Evolutionary conservation across 2,329 filamentous ascomycete genomes (phyloP), one percentile per base, ranked within the genome.

Genomic region (Zymoseptoria tritici): DNA sequence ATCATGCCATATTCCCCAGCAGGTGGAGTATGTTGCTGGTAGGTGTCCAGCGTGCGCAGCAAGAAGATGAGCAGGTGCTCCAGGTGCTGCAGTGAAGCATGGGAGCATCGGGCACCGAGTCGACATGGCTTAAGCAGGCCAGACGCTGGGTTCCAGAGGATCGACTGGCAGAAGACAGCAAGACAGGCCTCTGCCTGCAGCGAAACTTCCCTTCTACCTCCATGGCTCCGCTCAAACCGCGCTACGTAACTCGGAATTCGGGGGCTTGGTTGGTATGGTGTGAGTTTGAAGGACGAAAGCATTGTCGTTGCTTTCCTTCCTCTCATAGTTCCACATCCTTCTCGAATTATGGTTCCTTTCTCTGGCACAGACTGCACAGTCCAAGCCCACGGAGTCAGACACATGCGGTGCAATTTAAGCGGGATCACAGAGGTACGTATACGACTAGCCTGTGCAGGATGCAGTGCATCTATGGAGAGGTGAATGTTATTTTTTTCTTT

Each of bases 1-100:
- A 19, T 49, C 55, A 51, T 57, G 55, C 52, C 55, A 57, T 22
- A 26, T 26, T 21, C 55, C 55, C 20, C 55, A 21, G n/a, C 49
- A 29, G 9, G 24, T 26, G 19, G 22, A 57, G 9, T 20, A 42
- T 29, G 22, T 57, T 21, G 24, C 16, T 13, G 55, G 46, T 26
- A 57, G 22, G 22, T 57, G 55, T 29, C 19, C 49, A 19, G 49
- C 16, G 50, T 57, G 55, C 22, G 22, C 2, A 31, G 20, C 3
- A 19, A 20, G 55, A 46, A 21, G 31, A 26, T 57, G 16, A 57
- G 36, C 5, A 16, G 13, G 16, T 46, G 36, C 36, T 13, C 13
- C 16, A 16, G 36, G 13, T 46, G 13, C 36, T 46, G 36, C 13
- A 46, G 7, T 16, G 4, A 46, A 16, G 36, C 13, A 46, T 46